Conservation (phyloP, 352 stramenopile genomes). For the Phytopythium cucurbitacearum region DNA sequence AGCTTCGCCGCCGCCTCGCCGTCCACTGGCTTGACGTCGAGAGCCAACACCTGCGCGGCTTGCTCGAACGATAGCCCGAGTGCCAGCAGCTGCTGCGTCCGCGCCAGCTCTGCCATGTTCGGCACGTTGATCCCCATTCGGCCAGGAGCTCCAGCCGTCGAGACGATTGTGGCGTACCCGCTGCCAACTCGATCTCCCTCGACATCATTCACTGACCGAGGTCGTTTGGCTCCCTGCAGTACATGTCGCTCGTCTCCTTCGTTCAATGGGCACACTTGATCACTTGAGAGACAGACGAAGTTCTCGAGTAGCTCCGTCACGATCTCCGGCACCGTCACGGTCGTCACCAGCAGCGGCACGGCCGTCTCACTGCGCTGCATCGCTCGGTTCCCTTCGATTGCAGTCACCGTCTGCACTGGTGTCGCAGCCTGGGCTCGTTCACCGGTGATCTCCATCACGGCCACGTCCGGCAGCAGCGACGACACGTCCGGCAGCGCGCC, state of each 20-base stretch:
- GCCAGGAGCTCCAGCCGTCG: neutral
- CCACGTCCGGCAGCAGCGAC: too few species aligned
- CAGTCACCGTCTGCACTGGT: too few species aligned
- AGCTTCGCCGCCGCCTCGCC: neutral
- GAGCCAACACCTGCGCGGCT: constrained; percentile 2
- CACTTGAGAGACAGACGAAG: constrained; percentile 1
- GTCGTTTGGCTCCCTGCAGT: neutral
- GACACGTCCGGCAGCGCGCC: too few species aligned
- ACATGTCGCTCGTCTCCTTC: neutral
- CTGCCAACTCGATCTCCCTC: neutral
- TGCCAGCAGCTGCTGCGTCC: constrained; percentile 8
- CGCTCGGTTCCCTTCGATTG: too few species aligned
- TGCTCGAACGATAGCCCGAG: constrained; percentile 14
- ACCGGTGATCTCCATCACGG: too few species aligned
- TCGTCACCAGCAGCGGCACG: constrained; percentile 5
- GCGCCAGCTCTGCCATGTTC: constrained; percentile 9
- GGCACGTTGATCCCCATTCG: constrained; percentile 4
- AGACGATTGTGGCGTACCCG: neutral
- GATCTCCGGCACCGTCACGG: constrained; percentile 14
- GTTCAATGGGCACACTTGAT: too few species aligned
- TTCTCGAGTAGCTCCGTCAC: constrained; percentile 17
- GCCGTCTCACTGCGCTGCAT: neutral
- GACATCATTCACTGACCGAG: neutral
- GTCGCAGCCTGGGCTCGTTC: too few species aligned
- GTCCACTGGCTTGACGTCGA: neutral